Conservation (phyloP, 1,139 yeast genomes). For the Suhomyces terraborum region DNA sequence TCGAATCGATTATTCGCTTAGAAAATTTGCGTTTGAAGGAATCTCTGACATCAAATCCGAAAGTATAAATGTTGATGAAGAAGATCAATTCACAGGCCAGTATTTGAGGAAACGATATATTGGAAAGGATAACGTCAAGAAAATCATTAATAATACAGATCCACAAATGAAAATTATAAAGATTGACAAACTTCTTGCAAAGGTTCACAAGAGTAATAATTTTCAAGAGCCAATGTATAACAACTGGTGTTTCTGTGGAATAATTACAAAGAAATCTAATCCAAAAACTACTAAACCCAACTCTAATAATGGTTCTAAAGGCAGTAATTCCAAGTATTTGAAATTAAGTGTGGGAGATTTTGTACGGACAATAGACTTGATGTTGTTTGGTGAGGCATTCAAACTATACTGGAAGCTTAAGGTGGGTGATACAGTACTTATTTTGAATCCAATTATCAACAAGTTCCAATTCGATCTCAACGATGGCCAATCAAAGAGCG, state of each 20-base stretch:
- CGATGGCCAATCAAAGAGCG: conserved; percentile 19
- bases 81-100: conserved; percentile 22
- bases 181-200: conserved; percentile 60
- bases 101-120: conserved; percentile 46
- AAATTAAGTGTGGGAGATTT: conserved; percentile 71
- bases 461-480: conserved; percentile 17
- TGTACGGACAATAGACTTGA: conserved; percentile 53
- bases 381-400: conserved; percentile 68
- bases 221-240: conserved; percentile 67
- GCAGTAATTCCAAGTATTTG: conserved; percentile 54
- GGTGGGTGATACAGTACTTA: conserved; percentile 71
- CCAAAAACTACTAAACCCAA: background rate
- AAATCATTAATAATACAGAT: conserved; percentile 40
- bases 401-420: conserved; percentile 70
- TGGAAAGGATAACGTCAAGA: conserved; percentile 31
- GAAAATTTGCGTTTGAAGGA: conserved; percentile 23
- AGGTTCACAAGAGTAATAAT: conserved; percentile 61
- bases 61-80: conserved; percentile 13
- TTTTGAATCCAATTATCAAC: conserved; percentile 70
- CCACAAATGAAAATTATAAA: conserved; percentile 46
- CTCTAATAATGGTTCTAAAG: no score
- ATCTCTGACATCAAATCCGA: conserved; percentile 13
- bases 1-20: conserved; percentile 19
- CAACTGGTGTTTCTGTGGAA: conserved; percentile 77
- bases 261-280: conserved; percentile 20